phyloP scores from a whole-genome alignment of 495 filamentous ascomycete species.

The Aspergillus kassunensis region DNA sequence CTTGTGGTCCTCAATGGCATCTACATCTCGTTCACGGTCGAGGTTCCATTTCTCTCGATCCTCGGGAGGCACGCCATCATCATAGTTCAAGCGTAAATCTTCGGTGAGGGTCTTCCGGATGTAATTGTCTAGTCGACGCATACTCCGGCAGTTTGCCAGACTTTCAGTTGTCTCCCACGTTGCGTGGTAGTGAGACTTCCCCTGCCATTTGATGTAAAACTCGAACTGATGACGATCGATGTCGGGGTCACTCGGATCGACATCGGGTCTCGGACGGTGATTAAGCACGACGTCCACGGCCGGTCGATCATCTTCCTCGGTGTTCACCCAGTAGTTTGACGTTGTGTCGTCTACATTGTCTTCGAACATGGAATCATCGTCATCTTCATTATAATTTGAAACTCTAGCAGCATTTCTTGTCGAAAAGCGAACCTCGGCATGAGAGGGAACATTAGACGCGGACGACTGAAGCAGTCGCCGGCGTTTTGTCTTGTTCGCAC shows the following conservation, averaged over 20 bases:
- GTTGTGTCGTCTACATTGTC: slow-evolving; percentile 56
- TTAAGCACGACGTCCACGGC: slow-evolving; percentile 89
- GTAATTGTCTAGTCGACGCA: slow-evolving; percentile 89
- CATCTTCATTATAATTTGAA: slow-evolving; percentile 84
- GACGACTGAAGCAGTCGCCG: slow-evolving; percentile 61
- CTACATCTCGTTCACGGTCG: slow-evolving; percentile 79
- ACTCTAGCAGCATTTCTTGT: slow-evolving; percentile 81
- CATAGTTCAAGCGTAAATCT: slow-evolving; percentile 65
- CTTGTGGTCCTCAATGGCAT: slow-evolving; percentile 79
- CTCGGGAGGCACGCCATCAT: slow-evolving; percentile 72
- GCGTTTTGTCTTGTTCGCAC: slow-evolving; percentile 66
- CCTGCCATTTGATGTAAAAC: slow-evolving; percentile 97
- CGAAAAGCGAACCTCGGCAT: slow-evolving; percentile 82
- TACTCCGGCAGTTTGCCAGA: slow-evolving; percentile 65
- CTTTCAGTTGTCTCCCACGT: slow-evolving; percentile 83
- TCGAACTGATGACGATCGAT: slow-evolving; percentile 77
- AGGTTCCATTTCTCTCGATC: slow-evolving; percentile 88
- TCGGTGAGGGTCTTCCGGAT: slow-evolving; percentile 73
- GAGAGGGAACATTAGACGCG: slow-evolving; percentile 52
- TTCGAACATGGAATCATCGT: slow-evolving; percentile 70
- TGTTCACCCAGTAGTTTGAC: slow-evolving; percentile 60
- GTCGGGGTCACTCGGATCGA: slow-evolving; percentile 51
- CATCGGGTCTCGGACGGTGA: slow-evolving; percentile 70
- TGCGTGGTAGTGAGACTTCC: slow-evolving; percentile 87
- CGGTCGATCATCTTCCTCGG: slow-evolving; percentile 65